Conservation (phyloP, 768 basidiomycete species). For the Collybiopsis luxurians region DNA sequence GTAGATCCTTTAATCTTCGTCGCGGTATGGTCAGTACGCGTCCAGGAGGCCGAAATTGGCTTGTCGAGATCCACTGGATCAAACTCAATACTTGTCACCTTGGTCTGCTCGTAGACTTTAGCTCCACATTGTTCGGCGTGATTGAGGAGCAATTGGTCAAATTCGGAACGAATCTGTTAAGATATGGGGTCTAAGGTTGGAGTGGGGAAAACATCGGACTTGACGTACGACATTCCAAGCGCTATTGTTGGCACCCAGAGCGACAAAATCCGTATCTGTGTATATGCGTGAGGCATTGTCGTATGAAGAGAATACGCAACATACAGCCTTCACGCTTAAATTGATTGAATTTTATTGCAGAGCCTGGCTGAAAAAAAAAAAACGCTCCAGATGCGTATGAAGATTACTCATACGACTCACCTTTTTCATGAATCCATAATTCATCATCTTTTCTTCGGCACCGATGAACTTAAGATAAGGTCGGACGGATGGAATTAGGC, state of each 20-base stretch:
- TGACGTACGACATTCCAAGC: slow-evolving; percentile 61
- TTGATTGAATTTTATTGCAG: slow-evolving; percentile 63
- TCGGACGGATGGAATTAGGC: slow-evolving; percentile 58
- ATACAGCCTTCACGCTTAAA: slow-evolving; percentile 63
- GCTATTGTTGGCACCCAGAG: slow-evolving; percentile 50
- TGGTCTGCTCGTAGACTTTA: slow-evolving; percentile 52
- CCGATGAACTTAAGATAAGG: slow-evolving; percentile 59
- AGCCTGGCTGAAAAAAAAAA: slow-evolving; percentile 43
- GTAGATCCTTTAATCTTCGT: slow-evolving; percentile 42
- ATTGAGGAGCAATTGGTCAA: slow-evolving; percentile 55
- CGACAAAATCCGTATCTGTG: slow-evolving; percentile 59
- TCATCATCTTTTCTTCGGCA: slow-evolving; percentile 48
- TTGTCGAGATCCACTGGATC: slow-evolving; percentile 32
- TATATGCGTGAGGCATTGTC: background rate
- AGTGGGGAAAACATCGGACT: background rate
- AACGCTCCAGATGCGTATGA: slow-evolving; percentile 6
- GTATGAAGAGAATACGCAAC: slow-evolving; percentile 18
- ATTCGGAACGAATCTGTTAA: slow-evolving; percentile 55
- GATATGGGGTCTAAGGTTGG: background rate
- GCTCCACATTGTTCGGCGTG: slow-evolving; percentile 53
- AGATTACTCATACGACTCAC: slow-evolving; percentile 21
- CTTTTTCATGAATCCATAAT: slow-evolving; percentile 51
- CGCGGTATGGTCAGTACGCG: slow-evolving; percentile 43
- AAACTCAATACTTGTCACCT: slow-evolving; percentile 47
- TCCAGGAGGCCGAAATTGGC: slow-evolving; percentile 56